These are phyloP conservation scores for Anthracocystis walkeri DNA, from an alignment of 1,284 basidiomycete genomes.

Conservation along the genomic window DNA sequence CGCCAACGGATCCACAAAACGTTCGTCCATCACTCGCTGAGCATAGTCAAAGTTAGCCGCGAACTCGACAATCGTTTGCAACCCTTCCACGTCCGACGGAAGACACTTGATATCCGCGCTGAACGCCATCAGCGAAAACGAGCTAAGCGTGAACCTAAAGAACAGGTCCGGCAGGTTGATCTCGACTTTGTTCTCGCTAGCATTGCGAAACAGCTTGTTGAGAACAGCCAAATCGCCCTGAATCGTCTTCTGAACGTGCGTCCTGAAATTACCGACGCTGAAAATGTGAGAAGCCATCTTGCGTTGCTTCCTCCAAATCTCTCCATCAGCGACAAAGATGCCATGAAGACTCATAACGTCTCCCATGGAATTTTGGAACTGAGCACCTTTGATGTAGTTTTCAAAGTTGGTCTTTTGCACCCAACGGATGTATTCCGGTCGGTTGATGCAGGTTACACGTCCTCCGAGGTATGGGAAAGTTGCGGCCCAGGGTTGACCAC, in stretches of 20 bases:
- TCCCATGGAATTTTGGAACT: constrained; percentile 40
- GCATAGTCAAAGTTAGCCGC: constrained; percentile 67
- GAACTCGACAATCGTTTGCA: constrained; percentile 62
- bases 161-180: constrained; percentile 57
- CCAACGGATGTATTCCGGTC: constrained; percentile 54
- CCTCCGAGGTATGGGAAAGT: constrained; percentile 41
- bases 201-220: constrained; percentile 32
- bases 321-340: constrained; percentile 64
- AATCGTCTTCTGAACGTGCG: constrained; percentile 51
- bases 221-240: constrained; percentile 34
- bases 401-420: constrained; percentile 61
- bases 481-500: constrained; percentile 33
- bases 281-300: constrained; percentile 61
- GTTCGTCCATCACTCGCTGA: constrained; percentile 61
- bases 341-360: constrained; percentile 54
- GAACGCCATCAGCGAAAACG: constrained; percentile 58
- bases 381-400: constrained; percentile 47
- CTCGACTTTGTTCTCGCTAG: constrained; percentile 18
- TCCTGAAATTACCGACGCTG: constrained; percentile 55
- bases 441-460: constrained; percentile 44
- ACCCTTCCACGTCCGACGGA: constrained; percentile 37
- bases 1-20: constrained; percentile 51
- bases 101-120: constrained; percentile 51
- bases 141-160: constrained; percentile 59
- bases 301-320: constrained; percentile 61